These are phyloP conservation scores for Erythrophleum fordii DNA, from an alignment of 306 rosid species.

Conservation along the genomic window DNA sequence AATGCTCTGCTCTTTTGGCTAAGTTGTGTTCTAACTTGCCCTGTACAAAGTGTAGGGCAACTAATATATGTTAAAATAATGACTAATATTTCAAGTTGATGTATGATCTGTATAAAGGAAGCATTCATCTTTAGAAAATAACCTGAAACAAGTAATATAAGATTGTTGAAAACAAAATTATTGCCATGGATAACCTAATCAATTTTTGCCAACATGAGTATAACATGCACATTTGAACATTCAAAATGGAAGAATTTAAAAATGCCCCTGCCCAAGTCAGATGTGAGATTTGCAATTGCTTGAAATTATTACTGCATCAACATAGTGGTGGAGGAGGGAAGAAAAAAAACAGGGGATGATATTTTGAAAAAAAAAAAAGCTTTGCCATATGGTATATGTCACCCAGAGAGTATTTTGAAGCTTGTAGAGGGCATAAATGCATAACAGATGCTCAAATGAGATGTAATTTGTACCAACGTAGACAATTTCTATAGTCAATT, in stretches of 20 bases:
- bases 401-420: not conserved
- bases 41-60: slow-evolving; percentile 48
- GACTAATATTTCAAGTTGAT: slow-evolving; percentile 23
- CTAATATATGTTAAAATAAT: slow-evolving; percentile 31
- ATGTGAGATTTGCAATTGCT: not conserved
- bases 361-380: not conserved
- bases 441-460: not conserved
- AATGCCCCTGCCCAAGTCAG: not conserved
- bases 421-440: not conserved
- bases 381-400: slow-evolving; percentile 11
- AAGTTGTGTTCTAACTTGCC: slow-evolving; percentile 56
- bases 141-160: slow-evolving; percentile 21
- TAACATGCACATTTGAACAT: slow-evolving; percentile 16
- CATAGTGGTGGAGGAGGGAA: not conserved
- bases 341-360: not conserved
- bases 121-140: slow-evolving; percentile 26
- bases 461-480: not conserved
- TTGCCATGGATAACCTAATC: not conserved
- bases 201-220: not conserved
- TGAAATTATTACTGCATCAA: too few relatives aligned
- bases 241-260: slow-evolving; percentile 16
- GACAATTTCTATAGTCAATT: not conserved
- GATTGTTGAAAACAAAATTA: slow-evolving; percentile 12
- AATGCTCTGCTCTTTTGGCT: slow-evolving; percentile 91
- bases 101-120: slow-evolving; percentile 23